These are phyloP conservation scores for Fusarium citri DNA, from an alignment of 2,329 filamentous ascomycete genomes.

Conservation along the genomic window DNA sequence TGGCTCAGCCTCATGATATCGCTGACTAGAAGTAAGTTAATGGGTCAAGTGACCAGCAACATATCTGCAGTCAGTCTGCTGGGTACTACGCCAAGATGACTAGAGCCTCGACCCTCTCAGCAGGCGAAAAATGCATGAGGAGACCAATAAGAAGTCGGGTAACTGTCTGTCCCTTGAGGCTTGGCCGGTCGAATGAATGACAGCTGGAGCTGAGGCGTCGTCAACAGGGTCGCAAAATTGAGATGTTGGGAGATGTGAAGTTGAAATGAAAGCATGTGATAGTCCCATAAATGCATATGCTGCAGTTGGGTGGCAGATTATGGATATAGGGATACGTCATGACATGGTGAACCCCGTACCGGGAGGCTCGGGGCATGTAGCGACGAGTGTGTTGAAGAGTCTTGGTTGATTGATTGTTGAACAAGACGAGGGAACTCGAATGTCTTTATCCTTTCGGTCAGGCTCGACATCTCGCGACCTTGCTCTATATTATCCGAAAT, in stretches of 20 bases:
- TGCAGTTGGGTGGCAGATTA: conserved; percentile 22
- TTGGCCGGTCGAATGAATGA: conserved; percentile 14
- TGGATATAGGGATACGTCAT: conserved; percentile 40
- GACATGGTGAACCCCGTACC: conserved; percentile 22
- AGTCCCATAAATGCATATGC: conserved; percentile 42
- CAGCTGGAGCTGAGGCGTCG: conserved; percentile 32
- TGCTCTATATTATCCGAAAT: not conserved
- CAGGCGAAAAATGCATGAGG: not conserved
- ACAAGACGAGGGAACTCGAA: conserved; percentile 4
- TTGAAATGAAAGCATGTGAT: conserved; percentile 44
- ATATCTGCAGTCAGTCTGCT: conserved; percentile 32
- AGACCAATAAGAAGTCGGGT: conserved; percentile 18
- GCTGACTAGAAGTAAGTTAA: conserved; percentile 24
- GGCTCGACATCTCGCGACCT: not conserved
- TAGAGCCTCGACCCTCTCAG: conserved; percentile 20
- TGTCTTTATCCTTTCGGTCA: conserved; percentile 20
- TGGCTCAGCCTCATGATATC: conserved; percentile 20
- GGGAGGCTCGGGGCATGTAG: conserved; percentile 32
- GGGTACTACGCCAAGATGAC: conserved; percentile 35
- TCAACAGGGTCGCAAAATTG: conserved; percentile 25
- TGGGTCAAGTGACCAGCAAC: conserved; percentile 32
- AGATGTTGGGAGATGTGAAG: conserved; percentile 29
- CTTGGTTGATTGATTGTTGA: conserved; percentile 13
- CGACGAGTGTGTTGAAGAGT: conserved; percentile 29
- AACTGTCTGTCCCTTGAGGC: conserved; percentile 22